phyloP scores from a whole-genome alignment of 2,329 filamentous ascomycete genomes.

The Cercospora janseana region DNA sequence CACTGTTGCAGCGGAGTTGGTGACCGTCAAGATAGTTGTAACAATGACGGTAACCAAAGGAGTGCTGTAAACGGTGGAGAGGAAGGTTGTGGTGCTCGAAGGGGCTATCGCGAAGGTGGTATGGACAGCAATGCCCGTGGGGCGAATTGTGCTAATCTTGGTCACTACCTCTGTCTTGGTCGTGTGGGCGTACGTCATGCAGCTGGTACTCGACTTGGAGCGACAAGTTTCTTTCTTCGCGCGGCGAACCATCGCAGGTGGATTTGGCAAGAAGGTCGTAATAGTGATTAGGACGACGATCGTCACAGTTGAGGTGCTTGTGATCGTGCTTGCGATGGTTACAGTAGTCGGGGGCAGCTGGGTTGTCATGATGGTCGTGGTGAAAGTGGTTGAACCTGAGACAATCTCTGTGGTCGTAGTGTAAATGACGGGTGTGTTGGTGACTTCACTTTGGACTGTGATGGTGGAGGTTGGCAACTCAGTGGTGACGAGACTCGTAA shows the following conservation, averaged over 20 bases:
- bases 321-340: neutral
- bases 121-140: neutral
- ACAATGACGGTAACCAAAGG: neutral
- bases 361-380: neutral
- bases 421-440: neutral
- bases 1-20: neutral
- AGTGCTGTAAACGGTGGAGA: neutral
- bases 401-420: neutral
- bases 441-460: neutral
- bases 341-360: neutral
- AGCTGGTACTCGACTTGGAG: neutral
- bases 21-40: neutral
- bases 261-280: neutral
- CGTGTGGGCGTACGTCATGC: neutral
- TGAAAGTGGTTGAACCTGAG: neutral
- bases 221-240: neutral
- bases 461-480: neutral
- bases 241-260: neutral
- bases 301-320: neutral
- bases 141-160: neutral
- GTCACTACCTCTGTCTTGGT: neutral
- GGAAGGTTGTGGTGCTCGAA: neutral
- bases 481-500: neutral
- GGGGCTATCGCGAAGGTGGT: neutral
- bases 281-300: neutral